Conservation (phyloP, 768 basidiomycete genomes). For the Leccinum arenicola region DNA sequence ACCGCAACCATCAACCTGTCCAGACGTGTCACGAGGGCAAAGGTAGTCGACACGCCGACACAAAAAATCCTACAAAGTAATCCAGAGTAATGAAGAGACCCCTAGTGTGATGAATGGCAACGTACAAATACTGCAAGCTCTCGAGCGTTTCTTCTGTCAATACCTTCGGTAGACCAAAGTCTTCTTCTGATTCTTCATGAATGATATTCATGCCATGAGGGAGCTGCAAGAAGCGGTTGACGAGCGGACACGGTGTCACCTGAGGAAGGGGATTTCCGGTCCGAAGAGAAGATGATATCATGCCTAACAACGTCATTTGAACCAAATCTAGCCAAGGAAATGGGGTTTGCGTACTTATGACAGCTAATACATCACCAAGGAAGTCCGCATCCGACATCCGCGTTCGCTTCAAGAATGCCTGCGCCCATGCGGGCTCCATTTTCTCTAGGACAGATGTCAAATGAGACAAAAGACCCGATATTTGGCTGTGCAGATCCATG, state of each 20-base stretch:
- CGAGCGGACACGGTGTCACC: slow-evolving; percentile 75
- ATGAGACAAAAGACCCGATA: slow-evolving; percentile 67
- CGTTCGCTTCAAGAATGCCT: slow-evolving; percentile 71
- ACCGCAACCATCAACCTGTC: slow-evolving; percentile 78
- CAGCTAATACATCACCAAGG: slow-evolving; percentile 80
- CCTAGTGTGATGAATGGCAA: slow-evolving; percentile 6
- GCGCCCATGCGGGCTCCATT: slow-evolving; percentile 74
- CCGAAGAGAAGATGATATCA: slow-evolving; percentile 74
- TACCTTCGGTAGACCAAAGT: slow-evolving; percentile 67
- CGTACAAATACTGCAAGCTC: slow-evolving; percentile 78
- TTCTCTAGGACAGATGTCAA: slow-evolving; percentile 70
- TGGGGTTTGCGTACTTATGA: slow-evolving; percentile 54
- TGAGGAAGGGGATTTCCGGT: slow-evolving; percentile 78
- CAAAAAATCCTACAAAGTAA: slow-evolving; percentile 52
- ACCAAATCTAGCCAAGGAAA: neutral
- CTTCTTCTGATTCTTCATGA: slow-evolving; percentile 67
- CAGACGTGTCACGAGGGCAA: slow-evolving; percentile 65
- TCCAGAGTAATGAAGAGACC: neutral
- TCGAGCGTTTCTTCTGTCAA: slow-evolving; percentile 72
- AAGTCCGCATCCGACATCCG: slow-evolving; percentile 77
- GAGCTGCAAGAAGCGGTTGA: slow-evolving; percentile 44
- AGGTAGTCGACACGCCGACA: slow-evolving; percentile 70
- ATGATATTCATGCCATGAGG: slow-evolving; percentile 65
- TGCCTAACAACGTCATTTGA: slow-evolving; percentile 39
- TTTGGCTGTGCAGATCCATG: slow-evolving; percentile 46